Evolutionary conservation across 2,329 filamentous ascomycete genomes (phyloP).

Genomic region (Diaporthe batatas): DNA sequence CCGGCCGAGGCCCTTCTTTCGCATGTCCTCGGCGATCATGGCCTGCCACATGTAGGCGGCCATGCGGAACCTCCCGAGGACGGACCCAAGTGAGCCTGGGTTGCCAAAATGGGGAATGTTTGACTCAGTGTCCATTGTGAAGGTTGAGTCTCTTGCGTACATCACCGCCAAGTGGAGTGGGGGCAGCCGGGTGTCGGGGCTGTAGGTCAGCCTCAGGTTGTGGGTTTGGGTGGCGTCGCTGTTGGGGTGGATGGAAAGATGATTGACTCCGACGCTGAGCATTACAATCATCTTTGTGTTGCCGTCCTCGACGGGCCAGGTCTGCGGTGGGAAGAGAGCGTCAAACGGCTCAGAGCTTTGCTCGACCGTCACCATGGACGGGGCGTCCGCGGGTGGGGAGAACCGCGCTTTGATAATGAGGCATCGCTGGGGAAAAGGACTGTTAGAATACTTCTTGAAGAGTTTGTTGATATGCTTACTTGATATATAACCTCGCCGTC

Average conservation of each 20-base stretch:
- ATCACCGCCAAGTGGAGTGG: not conserved
- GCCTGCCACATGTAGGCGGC: conserved; percentile 7
- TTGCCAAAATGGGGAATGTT: not conserved
- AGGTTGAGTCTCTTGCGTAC: not conserved
- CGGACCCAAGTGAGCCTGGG: not conserved
- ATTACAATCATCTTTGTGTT: not conserved
- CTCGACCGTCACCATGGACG: not conserved
- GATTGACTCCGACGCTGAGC: not conserved
- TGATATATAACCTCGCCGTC: not conserved
- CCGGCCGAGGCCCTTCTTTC: not conserved
- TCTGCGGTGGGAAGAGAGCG: not conserved
- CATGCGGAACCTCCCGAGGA: not conserved
- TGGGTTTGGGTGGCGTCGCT: not conserved
- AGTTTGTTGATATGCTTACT: not conserved
- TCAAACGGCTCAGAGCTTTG: not conserved
- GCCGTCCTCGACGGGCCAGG: not conserved
- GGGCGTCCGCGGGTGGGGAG: not conserved
- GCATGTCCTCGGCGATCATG: conserved; percentile 9
- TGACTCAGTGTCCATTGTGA: not conserved
- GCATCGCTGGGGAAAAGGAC: not conserved
- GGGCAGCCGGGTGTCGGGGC: not conserved
- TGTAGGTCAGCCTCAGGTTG: not conserved
- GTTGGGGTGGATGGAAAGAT: not conserved
- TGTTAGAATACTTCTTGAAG: not conserved
- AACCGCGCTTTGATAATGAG: not conserved